These are phyloP conservation scores for Baorangia bicolor DNA, from an alignment of 768 basidiomycete species.

Conservation along the genomic window DNA sequence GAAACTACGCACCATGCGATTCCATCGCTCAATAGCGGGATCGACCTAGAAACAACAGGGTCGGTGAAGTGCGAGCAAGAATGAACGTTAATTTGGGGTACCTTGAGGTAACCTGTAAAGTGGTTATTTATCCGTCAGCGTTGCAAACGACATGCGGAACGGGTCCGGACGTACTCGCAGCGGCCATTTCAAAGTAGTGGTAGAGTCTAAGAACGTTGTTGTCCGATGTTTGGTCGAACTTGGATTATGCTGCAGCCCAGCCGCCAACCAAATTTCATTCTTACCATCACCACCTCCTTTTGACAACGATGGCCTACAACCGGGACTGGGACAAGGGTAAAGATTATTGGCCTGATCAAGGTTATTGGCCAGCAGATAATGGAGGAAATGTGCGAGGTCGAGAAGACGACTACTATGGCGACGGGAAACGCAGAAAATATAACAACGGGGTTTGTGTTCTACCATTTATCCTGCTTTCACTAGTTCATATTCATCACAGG, in stretches of 20 bases:
- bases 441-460: conserved; percentile 64
- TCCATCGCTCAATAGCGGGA: conserved; percentile 65
- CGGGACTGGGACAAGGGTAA: conserved; percentile 89
- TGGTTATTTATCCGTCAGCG: conserved; percentile 18
- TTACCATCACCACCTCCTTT: conserved; percentile 22
- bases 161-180: conserved; percentile 49
- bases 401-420: conserved; percentile 68
- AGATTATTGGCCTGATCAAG: conserved; percentile 50
- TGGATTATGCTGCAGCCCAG: not conserved
- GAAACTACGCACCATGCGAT: conserved; percentile 48
- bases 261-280: conserved; percentile 16
- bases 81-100: conserved; percentile 21
- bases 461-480: not conserved
- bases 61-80: not conserved
- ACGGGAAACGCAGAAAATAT: conserved; percentile 77
- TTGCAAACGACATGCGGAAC: not conserved
- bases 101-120: conserved; percentile 56
- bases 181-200: conserved; percentile 52
- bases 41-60: conserved; percentile 35
- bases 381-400: conserved; percentile 48
- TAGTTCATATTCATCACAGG: conserved; percentile 35
- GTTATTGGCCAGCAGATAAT: conserved; percentile 39
- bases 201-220: conserved; percentile 28
- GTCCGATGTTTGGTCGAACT: conserved; percentile 28
- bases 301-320: conserved; percentile 61